Base-by-base conservation (phyloP, 2,329 filamentous ascomycete species). In the Colletotrichum tanaceti region DNA sequence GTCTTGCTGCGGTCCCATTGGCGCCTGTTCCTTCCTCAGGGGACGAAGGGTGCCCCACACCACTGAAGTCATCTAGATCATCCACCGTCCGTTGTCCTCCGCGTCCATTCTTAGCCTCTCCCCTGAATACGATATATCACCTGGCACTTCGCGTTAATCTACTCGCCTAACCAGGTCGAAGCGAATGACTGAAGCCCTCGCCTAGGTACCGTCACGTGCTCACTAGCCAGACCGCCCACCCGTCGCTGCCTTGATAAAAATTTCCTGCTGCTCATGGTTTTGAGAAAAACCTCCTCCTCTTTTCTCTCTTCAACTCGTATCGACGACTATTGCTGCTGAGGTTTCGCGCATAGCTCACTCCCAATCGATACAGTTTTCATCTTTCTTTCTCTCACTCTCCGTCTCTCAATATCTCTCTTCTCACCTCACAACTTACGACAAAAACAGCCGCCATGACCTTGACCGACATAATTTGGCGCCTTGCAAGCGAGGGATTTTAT, bases 141-240 rank as follows among this genome's bases (percentile, higher is more conserved):
- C 14, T 4, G 14, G 10, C 35, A 54, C 35, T 59, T 66, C n/a
- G n/a, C n/a, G n/a, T n/a, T 32, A 62, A 57, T 43, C 20, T 16
- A 18, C 43, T 14, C 32, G 24, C 11, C 7, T 32, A 11, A 49
- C 41, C 43, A 47, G 43, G 38, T 20, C 18, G 10, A 54, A 32
- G 16, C 20, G 22, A 47, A 38, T 13, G 18, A 22, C 41, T 20
- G 22, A 39, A 50, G 22, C 22, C 49, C 53, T 49, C 1, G 24
- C 28, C 52, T n/a, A n/a, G 20, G 24, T 46, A 13, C 5, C 14
- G 16, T 58, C 65, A 59, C 65, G 61, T 68, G 61, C 9, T 18
- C 10, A 7, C 13, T 22, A 14, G 22, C 32, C 60, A 22, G 20
- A 24, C 41, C 39, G 20, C 54, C 44, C 24, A 52, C 41, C 18